phyloP scores from a whole-genome alignment of 1,284 basidiomycete genomes.

The Boletus sp. region DNA sequence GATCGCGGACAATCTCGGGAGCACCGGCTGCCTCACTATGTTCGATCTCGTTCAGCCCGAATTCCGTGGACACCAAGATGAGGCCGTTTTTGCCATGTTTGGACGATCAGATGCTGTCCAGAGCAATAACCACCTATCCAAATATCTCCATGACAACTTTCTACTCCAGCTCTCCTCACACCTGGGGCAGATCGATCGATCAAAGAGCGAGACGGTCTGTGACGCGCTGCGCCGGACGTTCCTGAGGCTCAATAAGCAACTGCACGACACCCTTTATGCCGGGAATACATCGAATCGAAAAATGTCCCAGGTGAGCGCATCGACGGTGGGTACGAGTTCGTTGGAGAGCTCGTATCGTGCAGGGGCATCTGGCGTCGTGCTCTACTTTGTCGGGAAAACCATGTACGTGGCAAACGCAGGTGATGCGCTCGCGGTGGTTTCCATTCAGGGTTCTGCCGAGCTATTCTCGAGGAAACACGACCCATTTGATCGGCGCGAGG shows the following conservation, averaged over 20 bases:
- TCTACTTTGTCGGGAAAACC: slow-evolving; percentile 83
- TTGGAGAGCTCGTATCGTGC: slow-evolving; percentile 55
- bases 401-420: slow-evolving; percentile 94
- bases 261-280: slow-evolving; percentile 66
- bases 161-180: slow-evolving; percentile 62
- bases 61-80: slow-evolving; percentile 77
- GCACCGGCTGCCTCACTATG: slow-evolving; percentile 81
- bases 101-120: slow-evolving; percentile 73
- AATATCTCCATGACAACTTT: slow-evolving; percentile 85
- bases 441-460: slow-evolving; percentile 78
- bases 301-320: slow-evolving; percentile 66
- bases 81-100: slow-evolving; percentile 98
- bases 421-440: slow-evolving; percentile 88
- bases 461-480: slow-evolving; percentile 86
- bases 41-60: slow-evolving; percentile 93
- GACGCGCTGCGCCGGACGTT: slow-evolving; percentile 89
- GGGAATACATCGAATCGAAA: slow-evolving; percentile 56
- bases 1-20: slow-evolving; percentile 93
- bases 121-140: slow-evolving; percentile 68
- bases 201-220: slow-evolving; percentile 54
- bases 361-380: slow-evolving; percentile 88
- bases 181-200: slow-evolving; percentile 46
- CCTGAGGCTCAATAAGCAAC: slow-evolving; percentile 79
- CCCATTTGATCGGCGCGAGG: slow-evolving; percentile 89
- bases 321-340: slow-evolving; percentile 40